Conservation (phyloP, 345 rosid genomes). For the Moricandia arvensis region DNA sequence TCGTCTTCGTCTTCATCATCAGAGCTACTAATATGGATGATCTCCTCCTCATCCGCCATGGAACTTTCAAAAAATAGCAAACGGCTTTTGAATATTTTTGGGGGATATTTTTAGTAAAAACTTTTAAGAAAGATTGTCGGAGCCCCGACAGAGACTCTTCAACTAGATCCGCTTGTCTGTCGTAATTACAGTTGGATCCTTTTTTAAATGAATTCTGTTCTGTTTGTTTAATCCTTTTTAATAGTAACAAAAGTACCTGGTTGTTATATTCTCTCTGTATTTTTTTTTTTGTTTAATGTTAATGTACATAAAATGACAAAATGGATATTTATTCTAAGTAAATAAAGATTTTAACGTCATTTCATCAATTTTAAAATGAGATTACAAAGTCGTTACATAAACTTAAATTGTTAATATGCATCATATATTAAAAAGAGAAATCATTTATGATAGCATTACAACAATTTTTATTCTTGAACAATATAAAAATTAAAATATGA, state of each 20-base stretch:
- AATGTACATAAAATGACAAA: background rate
- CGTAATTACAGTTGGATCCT: constrained; percentile 13
- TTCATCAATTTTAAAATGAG: background rate
- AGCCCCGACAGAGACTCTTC: background rate
- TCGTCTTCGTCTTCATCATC: constrained; percentile 31
- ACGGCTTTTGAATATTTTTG: background rate
- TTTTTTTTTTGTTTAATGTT: background rate
- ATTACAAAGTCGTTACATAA: background rate
- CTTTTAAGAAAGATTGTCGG: constrained; percentile 14
- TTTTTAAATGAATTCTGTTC: background rate
- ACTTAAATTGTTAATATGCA: background rate
- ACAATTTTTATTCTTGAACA: no score
- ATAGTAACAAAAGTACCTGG: background rate
- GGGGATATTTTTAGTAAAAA: background rate
- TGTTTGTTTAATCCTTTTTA: background rate
- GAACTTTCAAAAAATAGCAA: constrained; percentile 25
- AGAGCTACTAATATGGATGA: background rate
- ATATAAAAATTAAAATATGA: no score
- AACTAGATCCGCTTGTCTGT: constrained; percentile 11
- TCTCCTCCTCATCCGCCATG: constrained; percentile 33
- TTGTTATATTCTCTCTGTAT: background rate
- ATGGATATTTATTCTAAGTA: background rate
- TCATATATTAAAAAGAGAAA: no score
- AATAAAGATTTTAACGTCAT: background rate
- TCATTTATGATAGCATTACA: no score